Evolutionary conservation across 768 basidiomycete genomes (phyloP).

Genomic region (Mycena capillaripes): DNA sequence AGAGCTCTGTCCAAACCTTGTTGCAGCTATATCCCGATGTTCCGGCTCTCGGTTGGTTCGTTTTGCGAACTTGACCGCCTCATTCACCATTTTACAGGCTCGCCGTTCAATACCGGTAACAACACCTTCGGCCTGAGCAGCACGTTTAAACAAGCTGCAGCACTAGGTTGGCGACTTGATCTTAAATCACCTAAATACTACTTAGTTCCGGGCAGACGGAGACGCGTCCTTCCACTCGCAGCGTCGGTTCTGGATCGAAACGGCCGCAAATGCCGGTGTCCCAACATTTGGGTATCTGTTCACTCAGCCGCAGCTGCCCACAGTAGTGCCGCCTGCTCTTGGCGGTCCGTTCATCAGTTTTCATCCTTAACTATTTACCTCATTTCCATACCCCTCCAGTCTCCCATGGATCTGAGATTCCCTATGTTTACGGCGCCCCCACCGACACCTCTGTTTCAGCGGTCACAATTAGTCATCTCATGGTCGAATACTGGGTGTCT

Average conservation of each 20-base stretch:
- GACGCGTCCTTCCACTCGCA: constrained; percentile 38
- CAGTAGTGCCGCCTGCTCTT: constrained; percentile 33
- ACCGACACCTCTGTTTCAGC: constrained; percentile 25
- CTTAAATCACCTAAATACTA: neutral
- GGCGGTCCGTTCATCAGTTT: constrained; percentile 45
- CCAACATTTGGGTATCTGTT: constrained; percentile 55
- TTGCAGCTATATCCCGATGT: constrained; percentile 57
- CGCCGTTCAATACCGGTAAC: constrained; percentile 58
- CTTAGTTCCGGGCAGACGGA: constrained; percentile 35
- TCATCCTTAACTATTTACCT: constrained; percentile 29
- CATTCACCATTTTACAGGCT: constrained; percentile 42
- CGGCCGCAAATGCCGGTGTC: constrained; percentile 48
- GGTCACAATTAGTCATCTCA: constrained; percentile 45
- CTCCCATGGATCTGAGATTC: constrained; percentile 47
- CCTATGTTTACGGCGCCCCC: constrained; percentile 47
- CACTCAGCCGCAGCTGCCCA: constrained; percentile 46
- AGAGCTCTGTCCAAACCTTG: constrained; percentile 38
- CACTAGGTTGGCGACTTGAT: constrained; percentile 2
- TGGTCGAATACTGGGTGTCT: constrained; percentile 63
- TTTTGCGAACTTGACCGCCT: neutral
- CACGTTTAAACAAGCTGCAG: constrained; percentile 55
- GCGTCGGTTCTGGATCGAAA: constrained; percentile 51
- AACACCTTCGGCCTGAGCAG: constrained; percentile 58
- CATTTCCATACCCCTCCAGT: constrained; percentile 35
- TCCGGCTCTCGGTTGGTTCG: constrained; percentile 45